phyloP scores from a whole-genome alignment of 108 stramenopile species.

The Skeletonema potamos region DNA sequence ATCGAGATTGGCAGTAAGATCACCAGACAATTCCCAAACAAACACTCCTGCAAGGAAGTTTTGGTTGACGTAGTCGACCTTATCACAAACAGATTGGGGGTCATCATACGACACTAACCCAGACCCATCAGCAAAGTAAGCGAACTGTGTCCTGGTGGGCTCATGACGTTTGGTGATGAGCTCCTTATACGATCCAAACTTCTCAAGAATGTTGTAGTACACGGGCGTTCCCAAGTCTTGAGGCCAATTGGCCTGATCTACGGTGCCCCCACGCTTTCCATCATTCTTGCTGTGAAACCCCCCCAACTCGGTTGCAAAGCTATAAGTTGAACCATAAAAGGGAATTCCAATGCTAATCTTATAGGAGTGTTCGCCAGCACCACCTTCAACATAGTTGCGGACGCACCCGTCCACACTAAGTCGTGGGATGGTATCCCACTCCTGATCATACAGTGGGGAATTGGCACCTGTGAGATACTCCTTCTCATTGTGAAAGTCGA shows the following conservation, averaged over 20 bases:
- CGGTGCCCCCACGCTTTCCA: slow-evolving; percentile 13
- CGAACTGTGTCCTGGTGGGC: slow-evolving; percentile 35
- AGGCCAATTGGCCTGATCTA: slow-evolving; percentile 41
- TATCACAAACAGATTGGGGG: slow-evolving; percentile 46
- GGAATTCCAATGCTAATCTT: slow-evolving; percentile 45
- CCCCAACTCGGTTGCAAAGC: slow-evolving; percentile 31
- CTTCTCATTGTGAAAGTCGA: slow-evolving; percentile 46
- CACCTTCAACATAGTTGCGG: slow-evolving; percentile 29
- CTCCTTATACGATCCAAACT: slow-evolving; percentile 8
- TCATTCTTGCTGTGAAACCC: slow-evolving; percentile 20
- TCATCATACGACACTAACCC: slow-evolving; percentile 50
- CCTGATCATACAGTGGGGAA: slow-evolving; percentile 39
- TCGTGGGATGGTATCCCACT: slow-evolving; percentile 20
- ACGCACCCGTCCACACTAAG: slow-evolving; percentile 48
- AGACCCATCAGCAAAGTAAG: slow-evolving; percentile 40
- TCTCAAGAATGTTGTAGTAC: slow-evolving; percentile 44
- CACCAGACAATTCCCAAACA: slow-evolving; percentile 40
- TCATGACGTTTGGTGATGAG: slow-evolving; percentile 41
- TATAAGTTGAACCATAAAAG: slow-evolving; percentile 41
- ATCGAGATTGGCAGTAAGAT: slow-evolving; percentile 8
- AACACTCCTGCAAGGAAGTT: slow-evolving; percentile 41
- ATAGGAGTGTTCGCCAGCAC: slow-evolving; percentile 8
- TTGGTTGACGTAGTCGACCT: slow-evolving; percentile 35
- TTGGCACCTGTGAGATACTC: slow-evolving; percentile 35
- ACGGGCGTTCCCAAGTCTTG: slow-evolving; percentile 41